Evolutionary conservation across 805 yeast species (phyloP).

Genomic region (Lipomyces chichibuensis): DNA sequence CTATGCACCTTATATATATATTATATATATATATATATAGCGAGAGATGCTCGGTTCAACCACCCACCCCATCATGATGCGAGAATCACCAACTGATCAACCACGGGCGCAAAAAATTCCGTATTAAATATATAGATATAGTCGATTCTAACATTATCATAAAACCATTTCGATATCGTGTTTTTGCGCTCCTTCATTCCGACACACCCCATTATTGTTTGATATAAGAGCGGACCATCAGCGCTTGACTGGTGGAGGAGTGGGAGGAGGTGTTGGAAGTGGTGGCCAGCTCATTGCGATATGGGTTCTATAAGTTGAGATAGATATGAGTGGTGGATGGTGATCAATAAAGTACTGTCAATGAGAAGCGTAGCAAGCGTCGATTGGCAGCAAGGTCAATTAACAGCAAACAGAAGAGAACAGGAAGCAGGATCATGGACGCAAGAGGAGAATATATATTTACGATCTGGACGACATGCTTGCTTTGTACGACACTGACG

Average conservation of each 20-base stretch:
- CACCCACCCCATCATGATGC: background rate
- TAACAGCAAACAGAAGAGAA: background rate
- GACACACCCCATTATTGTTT: background rate
- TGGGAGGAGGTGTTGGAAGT: background rate
- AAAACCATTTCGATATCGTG: background rate
- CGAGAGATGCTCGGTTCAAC: background rate
- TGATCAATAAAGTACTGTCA: background rate
- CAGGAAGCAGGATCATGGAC: background rate
- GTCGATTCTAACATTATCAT: background rate
- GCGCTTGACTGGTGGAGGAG: slow-evolving; percentile 1
- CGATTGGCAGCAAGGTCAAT: background rate
- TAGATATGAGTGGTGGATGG: background rate
- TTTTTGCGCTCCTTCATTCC: background rate
- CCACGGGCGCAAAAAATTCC: background rate
- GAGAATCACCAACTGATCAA: background rate
- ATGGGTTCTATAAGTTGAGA: background rate
- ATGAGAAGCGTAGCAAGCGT: too few relatives aligned
- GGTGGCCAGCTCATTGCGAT: slow-evolving; percentile 1
- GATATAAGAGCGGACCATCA: background rate
- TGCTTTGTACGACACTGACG: background rate
- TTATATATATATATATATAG: background rate
- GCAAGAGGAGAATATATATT: background rate
- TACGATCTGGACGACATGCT: background rate
- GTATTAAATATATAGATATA: background rate
- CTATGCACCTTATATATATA: too few relatives aligned